Evolutionary conservation across 208 protist species (phyloP).

Genomic region (Giardia duodenalis): DNA sequence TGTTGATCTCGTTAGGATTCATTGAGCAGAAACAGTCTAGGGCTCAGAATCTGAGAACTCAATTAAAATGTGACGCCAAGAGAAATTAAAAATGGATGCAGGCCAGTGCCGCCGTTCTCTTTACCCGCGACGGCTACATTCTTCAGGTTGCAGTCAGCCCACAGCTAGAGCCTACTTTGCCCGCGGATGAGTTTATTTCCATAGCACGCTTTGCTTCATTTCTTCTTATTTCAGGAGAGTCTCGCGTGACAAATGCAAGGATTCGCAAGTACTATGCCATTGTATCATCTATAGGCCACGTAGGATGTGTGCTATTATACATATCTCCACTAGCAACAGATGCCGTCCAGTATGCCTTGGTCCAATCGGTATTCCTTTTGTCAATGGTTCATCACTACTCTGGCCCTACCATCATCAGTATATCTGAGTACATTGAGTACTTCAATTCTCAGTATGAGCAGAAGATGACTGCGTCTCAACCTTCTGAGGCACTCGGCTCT

Average conservation of each 20-base stretch:
- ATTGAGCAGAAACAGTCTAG: background rate
- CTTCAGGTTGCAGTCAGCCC: background rate
- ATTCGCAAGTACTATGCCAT: background rate
- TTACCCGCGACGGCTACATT: background rate
- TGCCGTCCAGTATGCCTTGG: background rate
- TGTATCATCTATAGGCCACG: background rate
- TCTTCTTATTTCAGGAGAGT: background rate
- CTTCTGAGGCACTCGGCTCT: too few relatives aligned
- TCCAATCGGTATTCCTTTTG: background rate
- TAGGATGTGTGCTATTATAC: background rate
- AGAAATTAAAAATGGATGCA: too few relatives aligned
- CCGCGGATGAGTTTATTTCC: background rate
- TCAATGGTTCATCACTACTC: background rate
- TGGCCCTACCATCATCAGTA: background rate
- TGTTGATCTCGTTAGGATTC: background rate
- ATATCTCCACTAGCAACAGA: background rate
- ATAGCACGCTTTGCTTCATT: background rate
- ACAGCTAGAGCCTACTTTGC: background rate
- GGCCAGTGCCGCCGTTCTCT: background rate
- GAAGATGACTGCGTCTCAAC: too few relatives aligned
- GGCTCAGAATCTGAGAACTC: too few relatives aligned
- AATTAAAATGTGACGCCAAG: too few relatives aligned
- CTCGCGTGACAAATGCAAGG: background rate
- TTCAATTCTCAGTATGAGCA: too few relatives aligned
- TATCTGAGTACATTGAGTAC: background rate